Conservation (phyloP, 495 filamentous ascomycete genomes). For the Letharia lupina region DNA sequence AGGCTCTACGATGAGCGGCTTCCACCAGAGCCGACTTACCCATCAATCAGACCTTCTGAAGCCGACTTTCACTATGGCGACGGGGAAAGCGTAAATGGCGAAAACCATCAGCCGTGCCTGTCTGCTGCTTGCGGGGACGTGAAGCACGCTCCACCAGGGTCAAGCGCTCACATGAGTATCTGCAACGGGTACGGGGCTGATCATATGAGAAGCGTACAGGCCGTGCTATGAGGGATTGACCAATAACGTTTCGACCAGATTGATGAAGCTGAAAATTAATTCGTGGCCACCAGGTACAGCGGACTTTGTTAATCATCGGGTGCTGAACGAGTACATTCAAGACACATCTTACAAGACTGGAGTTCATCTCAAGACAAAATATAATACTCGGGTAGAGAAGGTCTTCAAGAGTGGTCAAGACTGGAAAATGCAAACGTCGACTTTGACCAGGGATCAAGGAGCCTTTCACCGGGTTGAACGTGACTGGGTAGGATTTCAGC, state of each 20-base stretch:
- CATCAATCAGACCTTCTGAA: conserved; percentile 40
- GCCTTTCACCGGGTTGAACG: background rate
- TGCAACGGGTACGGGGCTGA: background rate
- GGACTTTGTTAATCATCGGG: conserved; percentile 46
- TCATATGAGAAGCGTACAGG: conserved; percentile 25
- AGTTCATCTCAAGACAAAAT: conserved; percentile 28
- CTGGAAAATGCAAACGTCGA: conserved; percentile 6
- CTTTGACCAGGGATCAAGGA: background rate
- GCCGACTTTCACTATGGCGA: conserved; percentile 20
- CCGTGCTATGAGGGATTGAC: conserved; percentile 52
- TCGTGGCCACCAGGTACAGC: conserved; percentile 52
- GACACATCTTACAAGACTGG: conserved; percentile 42
- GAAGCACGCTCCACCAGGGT: conserved; percentile 14
- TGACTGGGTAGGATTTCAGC: background rate
- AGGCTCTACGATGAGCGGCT: conserved; percentile 52
- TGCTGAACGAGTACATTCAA: conserved; percentile 52
- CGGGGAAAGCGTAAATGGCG: background rate
- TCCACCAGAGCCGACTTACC: conserved; percentile 50
- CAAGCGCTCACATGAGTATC: background rate
- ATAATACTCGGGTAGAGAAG: conserved; percentile 8
- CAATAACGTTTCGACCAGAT: conserved; percentile 56
- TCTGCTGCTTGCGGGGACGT: background rate
- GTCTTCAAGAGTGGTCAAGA: background rate
- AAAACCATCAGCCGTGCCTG: background rate
- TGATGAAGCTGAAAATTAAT: conserved; percentile 52